Conservation (phyloP, 225 moss, liverwort and hornwort species). For the Marchantia polymorpha region DNA sequence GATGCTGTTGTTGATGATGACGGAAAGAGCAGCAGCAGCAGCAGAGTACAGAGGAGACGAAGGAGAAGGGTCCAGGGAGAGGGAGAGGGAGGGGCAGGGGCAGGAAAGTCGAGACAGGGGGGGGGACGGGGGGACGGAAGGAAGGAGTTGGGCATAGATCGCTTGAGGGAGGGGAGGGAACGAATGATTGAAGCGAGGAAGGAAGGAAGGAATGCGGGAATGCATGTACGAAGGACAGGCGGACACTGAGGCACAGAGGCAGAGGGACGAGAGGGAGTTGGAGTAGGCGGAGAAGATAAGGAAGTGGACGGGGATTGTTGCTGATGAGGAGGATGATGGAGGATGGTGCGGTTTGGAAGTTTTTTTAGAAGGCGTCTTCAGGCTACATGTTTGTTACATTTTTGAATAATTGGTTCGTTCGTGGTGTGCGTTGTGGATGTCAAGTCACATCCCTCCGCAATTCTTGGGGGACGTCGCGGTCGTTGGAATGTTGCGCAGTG, state of each 20-base stretch:
- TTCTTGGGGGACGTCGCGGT: conserved; percentile 7
- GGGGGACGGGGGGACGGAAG: background rate
- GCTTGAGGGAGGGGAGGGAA: background rate
- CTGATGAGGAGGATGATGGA: background rate
- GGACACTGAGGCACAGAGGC: background rate
- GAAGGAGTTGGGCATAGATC: background rate
- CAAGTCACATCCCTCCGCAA: background rate
- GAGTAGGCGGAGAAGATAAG: background rate
- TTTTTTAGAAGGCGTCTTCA: background rate
- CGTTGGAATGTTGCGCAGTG: background rate
- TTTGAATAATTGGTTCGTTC: conserved; percentile 3
- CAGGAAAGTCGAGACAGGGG: background rate
- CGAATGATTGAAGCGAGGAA: background rate
- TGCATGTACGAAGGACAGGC: background rate
- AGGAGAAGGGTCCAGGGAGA: background rate
- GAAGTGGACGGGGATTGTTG: background rate
- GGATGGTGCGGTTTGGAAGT: background rate
- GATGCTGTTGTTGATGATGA: background rate
- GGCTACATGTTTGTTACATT: background rate
- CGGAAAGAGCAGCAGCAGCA: background rate
- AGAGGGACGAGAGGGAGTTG: background rate
- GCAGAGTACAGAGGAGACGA: background rate
- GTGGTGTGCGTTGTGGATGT: background rate
- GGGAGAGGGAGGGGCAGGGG: background rate
- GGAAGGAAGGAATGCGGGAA: background rate